These are phyloP conservation scores for Zizania latifolia DNA, from an alignment of 176 grass and related monocot species.

Conservation along the genomic window DNA sequence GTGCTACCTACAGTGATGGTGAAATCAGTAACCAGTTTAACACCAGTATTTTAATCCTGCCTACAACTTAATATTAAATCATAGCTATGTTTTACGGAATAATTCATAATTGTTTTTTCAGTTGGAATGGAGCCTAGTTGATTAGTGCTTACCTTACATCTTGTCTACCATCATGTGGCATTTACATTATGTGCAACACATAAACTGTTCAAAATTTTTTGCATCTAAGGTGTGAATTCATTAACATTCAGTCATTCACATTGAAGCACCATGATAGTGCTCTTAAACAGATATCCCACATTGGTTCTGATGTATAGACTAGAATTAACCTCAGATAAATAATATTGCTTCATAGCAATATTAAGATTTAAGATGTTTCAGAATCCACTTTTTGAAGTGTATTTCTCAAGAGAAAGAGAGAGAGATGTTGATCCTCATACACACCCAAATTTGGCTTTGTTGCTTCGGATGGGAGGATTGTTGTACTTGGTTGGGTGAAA, in stretches of 20 bases:
- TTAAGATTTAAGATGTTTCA: not conserved
- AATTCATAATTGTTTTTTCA: not conserved
- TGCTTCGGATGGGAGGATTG: not conserved
- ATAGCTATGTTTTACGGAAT: constrained; percentile 3
- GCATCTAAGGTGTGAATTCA: not conserved
- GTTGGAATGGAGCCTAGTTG: constrained; percentile 14
- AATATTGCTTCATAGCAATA: not conserved
- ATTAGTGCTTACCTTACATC: not conserved
- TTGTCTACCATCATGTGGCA: not conserved
- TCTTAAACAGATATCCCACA: not conserved
- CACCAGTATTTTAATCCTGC: not conserved
- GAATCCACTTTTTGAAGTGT: not conserved
- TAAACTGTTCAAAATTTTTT: not conserved
- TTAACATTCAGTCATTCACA: constrained; percentile 8
- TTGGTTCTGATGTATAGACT: not conserved
- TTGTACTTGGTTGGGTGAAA: not conserved
- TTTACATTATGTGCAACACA: not conserved
- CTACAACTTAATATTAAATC: not conserved
- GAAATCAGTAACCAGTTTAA: not conserved
- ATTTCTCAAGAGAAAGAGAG: not conserved
- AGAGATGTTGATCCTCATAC: not conserved
- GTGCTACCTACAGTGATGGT: not conserved
- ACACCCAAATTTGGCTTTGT: not conserved
- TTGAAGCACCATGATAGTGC: constrained; percentile 2
- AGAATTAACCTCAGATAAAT: not conserved